A percentile compares a stretch with the other conserved stretches of the same genome.
Conservation (phyloP, 2,329 filamentous ascomycete species). For the Diaporthe vaccinii region DNA sequence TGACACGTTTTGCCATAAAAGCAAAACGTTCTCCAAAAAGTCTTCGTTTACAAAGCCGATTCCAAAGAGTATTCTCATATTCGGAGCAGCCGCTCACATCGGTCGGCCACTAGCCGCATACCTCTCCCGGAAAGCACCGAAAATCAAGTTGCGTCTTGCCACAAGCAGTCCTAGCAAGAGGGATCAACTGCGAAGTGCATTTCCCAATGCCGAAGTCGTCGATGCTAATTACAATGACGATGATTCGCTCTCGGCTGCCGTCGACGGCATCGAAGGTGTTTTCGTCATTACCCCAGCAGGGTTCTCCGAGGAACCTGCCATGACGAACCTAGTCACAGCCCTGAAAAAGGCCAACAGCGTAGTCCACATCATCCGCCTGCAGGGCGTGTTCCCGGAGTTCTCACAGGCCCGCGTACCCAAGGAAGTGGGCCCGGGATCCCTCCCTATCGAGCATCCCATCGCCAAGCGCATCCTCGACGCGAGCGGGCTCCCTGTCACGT, state of each 20-base stretch:
- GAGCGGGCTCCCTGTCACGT: constrained; percentile 1
- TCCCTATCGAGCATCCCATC: constrained; percentile 4
- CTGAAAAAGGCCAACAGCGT: background rate
- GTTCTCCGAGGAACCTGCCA: background rate
- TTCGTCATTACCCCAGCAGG: constrained; percentile 3
- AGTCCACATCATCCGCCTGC: background rate
- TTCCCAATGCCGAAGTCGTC: background rate
- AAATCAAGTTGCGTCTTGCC: background rate
- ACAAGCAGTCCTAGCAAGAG: background rate
- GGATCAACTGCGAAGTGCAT: background rate
- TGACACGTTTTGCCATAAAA: no score
- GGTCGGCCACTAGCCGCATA: background rate
- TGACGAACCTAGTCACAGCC: background rate
- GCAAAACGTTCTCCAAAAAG: background rate
- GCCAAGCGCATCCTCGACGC: constrained; percentile 13
- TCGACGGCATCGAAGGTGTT: background rate
- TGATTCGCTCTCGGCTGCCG: background rate
- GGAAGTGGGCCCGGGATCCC: background rate
- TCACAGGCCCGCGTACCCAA: background rate
- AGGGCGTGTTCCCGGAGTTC: constrained; percentile 1
- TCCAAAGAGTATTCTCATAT: background rate
- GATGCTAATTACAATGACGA: background rate
- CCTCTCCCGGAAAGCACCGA: background rate
- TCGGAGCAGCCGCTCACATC: background rate
- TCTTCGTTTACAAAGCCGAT: background rate